These are phyloP conservation scores for Fragilaria crotonensis DNA, from an alignment of 108 stramenopile genomes.

Conservation along the genomic window DNA sequence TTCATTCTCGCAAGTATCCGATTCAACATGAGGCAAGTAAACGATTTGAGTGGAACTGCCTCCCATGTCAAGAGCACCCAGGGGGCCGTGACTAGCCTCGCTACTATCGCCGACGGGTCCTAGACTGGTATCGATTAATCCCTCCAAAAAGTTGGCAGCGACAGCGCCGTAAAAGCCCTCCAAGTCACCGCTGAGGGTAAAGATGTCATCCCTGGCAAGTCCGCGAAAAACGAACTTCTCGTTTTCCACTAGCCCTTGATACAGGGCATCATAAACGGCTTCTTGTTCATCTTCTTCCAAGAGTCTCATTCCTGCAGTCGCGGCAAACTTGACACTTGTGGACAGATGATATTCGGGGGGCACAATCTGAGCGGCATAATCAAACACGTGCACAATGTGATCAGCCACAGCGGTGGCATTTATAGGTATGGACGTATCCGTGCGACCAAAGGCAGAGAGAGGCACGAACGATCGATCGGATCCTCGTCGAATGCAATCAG, in stretches of 20 bases:
- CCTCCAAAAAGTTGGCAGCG: slow-evolving; percentile 79
- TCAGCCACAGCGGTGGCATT: slow-evolving; percentile 52
- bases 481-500: slow-evolving; percentile 62
- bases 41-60: slow-evolving; percentile 83
- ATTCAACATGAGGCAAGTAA: slow-evolving; percentile 14
- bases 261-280: slow-evolving; percentile 67
- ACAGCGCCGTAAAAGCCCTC: slow-evolving; percentile 84
- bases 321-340: slow-evolving; percentile 68
- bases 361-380: slow-evolving; percentile 68
- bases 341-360: slow-evolving; percentile 48
- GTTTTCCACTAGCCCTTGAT: slow-evolving; percentile 51
- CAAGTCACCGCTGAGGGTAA: slow-evolving; percentile 69
- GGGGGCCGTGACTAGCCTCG: slow-evolving; percentile 30
- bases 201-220: slow-evolving; percentile 51
- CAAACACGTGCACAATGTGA: slow-evolving; percentile 75
- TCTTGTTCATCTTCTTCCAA: slow-evolving; percentile 47
- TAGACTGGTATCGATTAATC: slow-evolving; percentile 66
- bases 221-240: slow-evolving; percentile 43
- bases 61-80: slow-evolving; percentile 87
- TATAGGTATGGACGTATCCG: slow-evolving; percentile 5
- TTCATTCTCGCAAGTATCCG: not conserved
- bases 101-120: slow-evolving; percentile 4
- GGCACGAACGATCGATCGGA: slow-evolving; percentile 66
- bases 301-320: slow-evolving; percentile 85
- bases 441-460: slow-evolving; percentile 61